Evolutionary conservation across 331 rosid species (phyloP).

Genomic region (Spiraea crenata): DNA sequence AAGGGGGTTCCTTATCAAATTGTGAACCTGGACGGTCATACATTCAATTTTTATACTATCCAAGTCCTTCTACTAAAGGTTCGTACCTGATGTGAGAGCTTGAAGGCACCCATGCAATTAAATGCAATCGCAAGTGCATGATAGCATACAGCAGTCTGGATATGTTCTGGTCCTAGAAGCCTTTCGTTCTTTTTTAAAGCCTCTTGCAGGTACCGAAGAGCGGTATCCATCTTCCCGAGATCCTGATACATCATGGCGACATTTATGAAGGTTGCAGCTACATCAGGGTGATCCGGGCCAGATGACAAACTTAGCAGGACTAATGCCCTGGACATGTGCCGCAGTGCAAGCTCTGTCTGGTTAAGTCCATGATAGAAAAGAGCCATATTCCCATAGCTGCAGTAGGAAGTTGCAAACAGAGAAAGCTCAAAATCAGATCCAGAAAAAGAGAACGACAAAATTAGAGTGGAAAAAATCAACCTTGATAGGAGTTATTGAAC

Average conservation of each 20-base stretch:
- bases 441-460: not conserved
- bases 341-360: constrained; percentile 92
- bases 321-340: constrained; percentile 94
- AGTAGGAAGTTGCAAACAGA: constrained; percentile 14
- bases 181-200: constrained; percentile 94
- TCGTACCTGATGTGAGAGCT: constrained; percentile 91
- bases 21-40: too few relatives aligned
- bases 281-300: constrained; percentile 99
- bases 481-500: not conserved
- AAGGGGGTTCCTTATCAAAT: too few relatives aligned
- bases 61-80: not conserved
- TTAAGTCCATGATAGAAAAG: constrained; percentile 91
- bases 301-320: constrained; percentile 90
- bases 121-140: constrained; percentile 97
- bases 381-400: constrained; percentile 98
- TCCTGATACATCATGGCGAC: constrained; percentile 99
- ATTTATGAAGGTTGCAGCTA: constrained; percentile 89
- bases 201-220: constrained; percentile 99
- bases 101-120: constrained; percentile 95
- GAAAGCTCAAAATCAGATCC: constrained; percentile 7
- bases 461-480: not conserved
- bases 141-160: constrained; percentile 98
- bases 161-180: constrained; percentile 96
- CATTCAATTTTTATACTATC: too few relatives aligned
- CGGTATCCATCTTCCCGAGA: constrained; percentile 92